Evolutionary conservation across 441 rosid genomes (phyloP), one percentile per base, ranked within the genome.

Genomic region (Arabidopsis lyrata): DNA sequence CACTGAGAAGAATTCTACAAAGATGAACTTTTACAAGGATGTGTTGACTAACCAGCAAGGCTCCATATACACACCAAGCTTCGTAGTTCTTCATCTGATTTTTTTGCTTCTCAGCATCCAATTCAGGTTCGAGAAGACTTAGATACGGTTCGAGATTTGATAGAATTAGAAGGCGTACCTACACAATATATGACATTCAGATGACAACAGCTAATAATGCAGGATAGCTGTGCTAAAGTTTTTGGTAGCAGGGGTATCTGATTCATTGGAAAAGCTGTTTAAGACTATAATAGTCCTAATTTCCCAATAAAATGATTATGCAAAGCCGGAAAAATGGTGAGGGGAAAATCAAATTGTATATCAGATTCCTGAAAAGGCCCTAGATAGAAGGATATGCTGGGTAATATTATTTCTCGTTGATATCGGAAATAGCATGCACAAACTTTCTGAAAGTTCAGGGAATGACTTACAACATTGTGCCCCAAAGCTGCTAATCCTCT

Each of bases 11-110:
- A 44, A 36, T 57, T 22, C 48, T 15, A 44, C 35, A 53, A 72
- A 0, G 31, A 16, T 22, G 29, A 58, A 45, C 59, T 14, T 48
- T 12, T 8, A 39, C 39, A 64, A 70, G 14, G 62, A 16, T 54
- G 41, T 41, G 38, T 61, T 63, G 12, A 84, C 93, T 84, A 74
- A 92, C 98, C 90, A 89, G 68, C 76, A 92, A 75, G 41, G 95
- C 97, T 71, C 95, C 93, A 81, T 92, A 92, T 55, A 95, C 93
- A 55, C 84, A 93, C 97, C 98, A 90, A 62, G 97, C 98, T 82
- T 95, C 98, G 64, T 85, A 83, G 82, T 91, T 88, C 88, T 92
- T 92, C 77, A 87, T 77, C 83, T 84, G 95, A 78, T 92, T 95
- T 81, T 87, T 90, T 76, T 88, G 97, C 81, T 74, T 87, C 81